Evolutionary conservation across 2,329 filamentous ascomycete genomes (phyloP).

Genomic region (Ceratocystiopsis brevicomis): DNA sequence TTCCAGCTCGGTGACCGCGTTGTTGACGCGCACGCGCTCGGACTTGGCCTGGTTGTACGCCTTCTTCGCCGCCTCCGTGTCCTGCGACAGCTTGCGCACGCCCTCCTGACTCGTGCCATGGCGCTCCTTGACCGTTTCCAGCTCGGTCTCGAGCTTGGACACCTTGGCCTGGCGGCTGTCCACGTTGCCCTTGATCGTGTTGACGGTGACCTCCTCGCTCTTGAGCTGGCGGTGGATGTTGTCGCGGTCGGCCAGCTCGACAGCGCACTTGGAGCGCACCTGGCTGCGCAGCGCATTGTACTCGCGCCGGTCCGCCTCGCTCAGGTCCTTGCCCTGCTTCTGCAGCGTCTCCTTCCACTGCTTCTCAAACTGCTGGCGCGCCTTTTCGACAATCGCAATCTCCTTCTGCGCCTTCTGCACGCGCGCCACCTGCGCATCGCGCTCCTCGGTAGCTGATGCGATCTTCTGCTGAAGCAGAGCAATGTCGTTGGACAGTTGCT

Average conservation of each 20-base stretch:
- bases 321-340: slow-evolving; percentile 72
- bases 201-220: slow-evolving; percentile 79
- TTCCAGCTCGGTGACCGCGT: slow-evolving; percentile 72
- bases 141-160: slow-evolving; percentile 54
- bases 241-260: slow-evolving; percentile 66
- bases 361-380: slow-evolving; percentile 70
- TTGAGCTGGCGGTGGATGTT: slow-evolving; percentile 77
- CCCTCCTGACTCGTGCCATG: slow-evolving; percentile 41
- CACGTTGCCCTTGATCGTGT: slow-evolving; percentile 73
- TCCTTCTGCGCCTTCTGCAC: slow-evolving; percentile 65
- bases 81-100: slow-evolving; percentile 49
- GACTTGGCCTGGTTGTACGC: slow-evolving; percentile 73
- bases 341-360: slow-evolving; percentile 73
- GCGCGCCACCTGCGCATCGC: slow-evolving; percentile 47
- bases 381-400: slow-evolving; percentile 69
- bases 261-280: slow-evolving; percentile 63
- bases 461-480: slow-evolving; percentile 50
- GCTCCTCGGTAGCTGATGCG: slow-evolving; percentile 54
- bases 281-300: slow-evolving; percentile 73
- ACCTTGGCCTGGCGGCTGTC: slow-evolving; percentile 57
- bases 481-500: slow-evolving; percentile 53
- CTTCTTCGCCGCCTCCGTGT: slow-evolving; percentile 80
- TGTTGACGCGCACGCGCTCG: slow-evolving; percentile 61
- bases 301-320: slow-evolving; percentile 69
- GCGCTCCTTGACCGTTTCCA: slow-evolving; percentile 48